Conservation (phyloP, 1,284 basidiomycete species). For the Sporisorium exsertum region DNA sequence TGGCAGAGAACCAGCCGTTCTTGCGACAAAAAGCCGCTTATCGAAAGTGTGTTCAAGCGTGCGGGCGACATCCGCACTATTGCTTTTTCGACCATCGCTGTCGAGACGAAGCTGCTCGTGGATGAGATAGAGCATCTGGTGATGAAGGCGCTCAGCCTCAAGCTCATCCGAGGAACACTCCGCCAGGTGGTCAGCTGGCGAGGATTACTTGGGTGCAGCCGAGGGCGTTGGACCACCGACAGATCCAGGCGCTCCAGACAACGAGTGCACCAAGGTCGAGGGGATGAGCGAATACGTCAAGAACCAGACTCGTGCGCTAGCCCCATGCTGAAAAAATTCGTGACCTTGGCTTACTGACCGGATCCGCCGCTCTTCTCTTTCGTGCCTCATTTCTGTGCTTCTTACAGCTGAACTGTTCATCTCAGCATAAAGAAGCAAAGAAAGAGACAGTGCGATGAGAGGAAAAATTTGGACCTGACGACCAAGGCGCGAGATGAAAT, state of each 20-base stretch:
- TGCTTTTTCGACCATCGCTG: conserved; percentile 90
- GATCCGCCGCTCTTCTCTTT: no score
- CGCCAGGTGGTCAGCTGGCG: conserved; percentile 88
- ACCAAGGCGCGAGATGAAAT: not conserved
- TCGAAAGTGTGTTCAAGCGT: conserved; percentile 93
- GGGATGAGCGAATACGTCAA: conserved; percentile 65
- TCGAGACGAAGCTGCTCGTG: conserved; percentile 88
- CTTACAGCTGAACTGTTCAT: conserved; percentile 30
- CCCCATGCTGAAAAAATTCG: no score
- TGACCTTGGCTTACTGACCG: no score
- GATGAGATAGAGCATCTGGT: conserved; percentile 96
- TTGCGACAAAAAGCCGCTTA: conserved; percentile 97
- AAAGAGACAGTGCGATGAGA: conserved; percentile 16
- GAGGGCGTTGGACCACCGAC: conserved; percentile 86
- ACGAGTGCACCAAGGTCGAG: conserved; percentile 82
- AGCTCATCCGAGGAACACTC: conserved; percentile 88
- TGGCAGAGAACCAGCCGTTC: conserved; percentile 89
- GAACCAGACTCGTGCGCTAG: conserved; percentile 56
- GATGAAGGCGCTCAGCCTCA: conserved; percentile 96
- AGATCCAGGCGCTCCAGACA: conserved; percentile 84
- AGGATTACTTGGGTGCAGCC: conserved; percentile 97
- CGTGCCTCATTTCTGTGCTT: no score
- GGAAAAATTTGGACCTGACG: not conserved
- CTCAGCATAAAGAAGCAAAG: conserved; percentile 18
- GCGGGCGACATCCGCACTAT: conserved; percentile 77